Base-by-base conservation (phyloP, 305 asterid genomes). In the Solanum hybrid region DNA sequence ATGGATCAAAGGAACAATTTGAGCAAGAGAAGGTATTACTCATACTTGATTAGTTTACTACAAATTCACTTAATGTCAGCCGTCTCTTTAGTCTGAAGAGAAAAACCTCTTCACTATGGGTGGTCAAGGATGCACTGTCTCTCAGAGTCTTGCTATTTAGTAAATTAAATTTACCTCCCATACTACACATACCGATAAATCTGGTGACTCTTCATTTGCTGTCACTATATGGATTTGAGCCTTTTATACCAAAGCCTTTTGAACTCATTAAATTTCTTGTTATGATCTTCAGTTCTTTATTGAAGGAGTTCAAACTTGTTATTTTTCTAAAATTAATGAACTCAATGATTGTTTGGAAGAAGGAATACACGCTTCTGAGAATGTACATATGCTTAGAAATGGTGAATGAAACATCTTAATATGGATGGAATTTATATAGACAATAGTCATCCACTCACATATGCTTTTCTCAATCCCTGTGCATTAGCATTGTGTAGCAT, bases 11-110 rank as follows among this genome's bases (percentile, higher is more conserved):
- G 75, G 92, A 92, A 89, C 90, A 86, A 64, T 36, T 71, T 39
- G 82, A 90, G 24, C 90, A 86, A 64, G 92, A 89, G 89, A 90
- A 94, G 94, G 95, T 94, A 93, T 42, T 83, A 77, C 88, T 71
- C 90, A 69, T 90, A 29, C 92, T 80, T 89, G 57, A 90, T 89
- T 61, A 57, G 40, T 61, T 80, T 87, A 71, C 36, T 28, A 13
- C 74, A 67, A 69, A 36, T 76, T 73, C 81, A 51, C 26, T 35
- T 16, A 1, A 74, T 33, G 82, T 71, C 26, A 73, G 28, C 77
- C 71, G 18, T 90, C 14, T 67, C 61, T 37, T 29, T 20, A 57
- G 74, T n/a, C 86, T 69, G 51, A 74, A 9, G 85, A 39, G 9
- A 10, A 13, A 16, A 13, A 16, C 26, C 7, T 90, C 86, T 90